Base-by-base conservation (phyloP, 306 rosid genomes). In the Vigna reflexopilosa region DNA sequence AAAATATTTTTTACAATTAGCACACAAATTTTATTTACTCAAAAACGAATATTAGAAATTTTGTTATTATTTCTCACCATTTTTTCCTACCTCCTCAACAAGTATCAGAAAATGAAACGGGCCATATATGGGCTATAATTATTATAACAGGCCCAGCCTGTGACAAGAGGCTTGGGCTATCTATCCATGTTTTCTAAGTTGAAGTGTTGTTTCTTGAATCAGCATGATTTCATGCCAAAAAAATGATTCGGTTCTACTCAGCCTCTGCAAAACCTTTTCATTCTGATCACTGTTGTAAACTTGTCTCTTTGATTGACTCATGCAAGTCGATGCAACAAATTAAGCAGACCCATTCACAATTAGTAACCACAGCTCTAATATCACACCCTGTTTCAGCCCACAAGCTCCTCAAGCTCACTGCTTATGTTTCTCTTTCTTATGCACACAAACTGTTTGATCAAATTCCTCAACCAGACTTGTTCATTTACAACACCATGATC, bases 361-460 rank as follows among this genome's bases (percentile, higher is more conserved):
- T 88, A 70, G 71, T 81, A 81, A 84, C 88, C 44, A 81, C 84
- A 0, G 83, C 85, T 45, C 77, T 81, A 67, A 63, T 85, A 79
- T 59, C 83, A 65, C 86, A 81, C 52, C 78, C 76, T 51, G 65
- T 86, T 50, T 80, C 80, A 72, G 79, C 89, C 30, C 83, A 61
- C 61, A 86, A 83, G 67, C 80, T 90, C 63, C 84, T 85, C 14
- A 86, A 85, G 58, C 55, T 50, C 9, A 78, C 88, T 3, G 20
- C 80, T 36, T 20, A 54, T 19, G 84, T 54, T 36, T 88, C 89
- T 7, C 49, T 86, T 42, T 36, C 61, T 38, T 90, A 90, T 79
- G 91, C 89, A 58, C 88, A 84, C 63, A 54, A 64, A 67, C 80
- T 90, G 89, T 90, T 90, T 61, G 87, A 86, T 76, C 85, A 81